A percentile compares a stretch with the other conserved stretches of the same genome.
Conservation (phyloP, 2,329 filamentous ascomycete species). For the Fusarium albidum region DNA sequence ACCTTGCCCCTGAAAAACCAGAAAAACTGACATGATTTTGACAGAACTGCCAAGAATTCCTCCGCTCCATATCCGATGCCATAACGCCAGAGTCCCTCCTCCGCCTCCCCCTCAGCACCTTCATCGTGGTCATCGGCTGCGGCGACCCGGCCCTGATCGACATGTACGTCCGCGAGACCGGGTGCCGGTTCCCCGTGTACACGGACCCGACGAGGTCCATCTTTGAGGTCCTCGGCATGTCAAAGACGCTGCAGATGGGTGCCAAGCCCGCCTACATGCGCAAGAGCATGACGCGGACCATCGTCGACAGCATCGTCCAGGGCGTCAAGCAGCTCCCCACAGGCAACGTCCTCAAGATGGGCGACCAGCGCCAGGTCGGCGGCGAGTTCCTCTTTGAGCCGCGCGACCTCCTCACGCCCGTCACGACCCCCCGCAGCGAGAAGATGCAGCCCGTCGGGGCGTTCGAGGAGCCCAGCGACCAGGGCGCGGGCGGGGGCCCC, state of each 20-base stretch:
- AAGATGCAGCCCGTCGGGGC: slow-evolving; percentile 32
- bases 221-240: slow-evolving; percentile 75
- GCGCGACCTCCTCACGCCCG: slow-evolving; percentile 52
- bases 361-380: slow-evolving; percentile 74
- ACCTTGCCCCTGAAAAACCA: background rate
- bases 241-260: slow-evolving; percentile 68
- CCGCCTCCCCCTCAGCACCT: slow-evolving; percentile 63
- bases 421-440: slow-evolving; percentile 53
- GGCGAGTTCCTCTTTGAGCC: slow-evolving; percentile 83
- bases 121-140: slow-evolving; percentile 76
- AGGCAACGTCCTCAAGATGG: slow-evolving; percentile 69
- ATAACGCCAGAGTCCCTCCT: slow-evolving; percentile 62
- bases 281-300: slow-evolving; percentile 59
- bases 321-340: slow-evolving; percentile 64
- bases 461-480: slow-evolving; percentile 27
- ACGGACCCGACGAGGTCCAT: slow-evolving; percentile 75
- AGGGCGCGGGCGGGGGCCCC: background rate
- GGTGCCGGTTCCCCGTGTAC: slow-evolving; percentile 78
- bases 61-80: slow-evolving; percentile 67
- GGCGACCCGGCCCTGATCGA: slow-evolving; percentile 74
- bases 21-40: slow-evolving; percentile 18
- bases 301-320: slow-evolving; percentile 64
- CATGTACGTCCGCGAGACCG: slow-evolving; percentile 68
- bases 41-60: slow-evolving; percentile 80
- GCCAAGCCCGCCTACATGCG: slow-evolving; percentile 70